Percentiles rank a stretch among this genome's conserved stretches.
Conservation (phyloP, 768 basidiomycete genomes). For the Saitozyma sp. region DNA sequence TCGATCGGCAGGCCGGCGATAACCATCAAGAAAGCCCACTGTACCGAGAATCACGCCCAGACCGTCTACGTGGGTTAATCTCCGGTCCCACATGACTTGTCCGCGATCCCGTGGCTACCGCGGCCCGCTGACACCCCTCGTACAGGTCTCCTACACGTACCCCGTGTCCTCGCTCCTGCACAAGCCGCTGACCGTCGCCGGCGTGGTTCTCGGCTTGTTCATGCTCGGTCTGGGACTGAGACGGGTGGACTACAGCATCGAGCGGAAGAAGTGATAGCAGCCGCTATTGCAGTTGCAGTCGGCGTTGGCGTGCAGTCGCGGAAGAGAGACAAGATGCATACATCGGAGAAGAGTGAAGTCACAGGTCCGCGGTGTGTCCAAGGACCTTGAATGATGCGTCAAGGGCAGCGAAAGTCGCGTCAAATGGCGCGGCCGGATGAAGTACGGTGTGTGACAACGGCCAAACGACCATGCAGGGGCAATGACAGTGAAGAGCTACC, state of each 20-base stretch:
- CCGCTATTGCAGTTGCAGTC: no score
- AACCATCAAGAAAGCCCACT: conserved; percentile 67
- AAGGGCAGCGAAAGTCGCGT: no score
- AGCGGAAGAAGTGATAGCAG: conserved; percentile 19
- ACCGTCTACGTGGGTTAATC: conserved; percentile 70
- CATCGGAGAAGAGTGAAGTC: background rate
- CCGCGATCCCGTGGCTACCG: background rate
- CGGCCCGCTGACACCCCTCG: background rate
- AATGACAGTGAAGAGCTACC: no score
- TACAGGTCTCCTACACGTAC: conserved; percentile 83
- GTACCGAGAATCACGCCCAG: conserved; percentile 77
- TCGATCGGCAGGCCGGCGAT: conserved; percentile 81
- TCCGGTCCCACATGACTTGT: conserved; percentile 15
- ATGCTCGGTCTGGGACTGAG: conserved; percentile 52
- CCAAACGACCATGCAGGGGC: no score
- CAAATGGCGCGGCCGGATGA: no score
- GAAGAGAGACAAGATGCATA: background rate
- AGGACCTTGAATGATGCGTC: no score
- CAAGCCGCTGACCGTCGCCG: conserved; percentile 78
- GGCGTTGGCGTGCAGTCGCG: background rate
- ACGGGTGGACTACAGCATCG: conserved; percentile 61
- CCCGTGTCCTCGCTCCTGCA: conserved; percentile 75
- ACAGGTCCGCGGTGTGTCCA: background rate
- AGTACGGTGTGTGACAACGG: no score
- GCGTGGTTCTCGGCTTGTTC: conserved; percentile 53